Evolutionary conservation across 2,329 filamentous ascomycete genomes (phyloP).

Genomic region (Furcasterigmium sp.): DNA sequence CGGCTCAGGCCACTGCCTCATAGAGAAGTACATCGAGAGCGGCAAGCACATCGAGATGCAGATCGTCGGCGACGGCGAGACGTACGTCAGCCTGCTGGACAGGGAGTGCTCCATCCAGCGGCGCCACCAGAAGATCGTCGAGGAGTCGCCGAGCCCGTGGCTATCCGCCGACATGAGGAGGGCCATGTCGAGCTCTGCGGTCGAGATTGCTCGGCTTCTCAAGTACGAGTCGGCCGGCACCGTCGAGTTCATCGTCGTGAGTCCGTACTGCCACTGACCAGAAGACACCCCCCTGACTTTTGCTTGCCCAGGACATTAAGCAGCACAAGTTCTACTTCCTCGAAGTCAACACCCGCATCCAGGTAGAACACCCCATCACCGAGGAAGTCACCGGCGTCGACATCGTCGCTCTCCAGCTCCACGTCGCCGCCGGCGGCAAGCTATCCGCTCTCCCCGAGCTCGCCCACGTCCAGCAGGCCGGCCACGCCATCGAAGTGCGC

Average conservation of each 20-base stretch:
- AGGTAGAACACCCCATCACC: conserved; percentile 35
- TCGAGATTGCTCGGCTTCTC: conserved; percentile 20
- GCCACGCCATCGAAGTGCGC: conserved; percentile 33
- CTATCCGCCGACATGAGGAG: neutral
- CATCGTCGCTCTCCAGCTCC: conserved; percentile 6
- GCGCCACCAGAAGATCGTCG: conserved; percentile 40
- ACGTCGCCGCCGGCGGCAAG: conserved; percentile 3
- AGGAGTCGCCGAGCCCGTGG: conserved; percentile 27
- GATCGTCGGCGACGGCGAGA: conserved; percentile 35
- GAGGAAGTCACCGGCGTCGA: conserved; percentile 2
- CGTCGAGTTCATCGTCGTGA: conserved; percentile 29
- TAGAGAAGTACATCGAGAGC: conserved; percentile 30
- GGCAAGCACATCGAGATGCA: conserved; percentile 40
- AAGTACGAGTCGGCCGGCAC: conserved; percentile 31
- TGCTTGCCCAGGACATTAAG: conserved; percentile 15
- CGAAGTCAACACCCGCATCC: conserved; percentile 33
- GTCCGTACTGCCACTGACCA: no score
- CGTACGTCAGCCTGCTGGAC: conserved; percentile 28
- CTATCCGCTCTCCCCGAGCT: conserved; percentile 3
- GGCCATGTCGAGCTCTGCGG: neutral
- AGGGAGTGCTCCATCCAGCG: conserved; percentile 41
- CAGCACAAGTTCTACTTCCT: conserved; percentile 25
- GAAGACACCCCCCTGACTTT: no score
- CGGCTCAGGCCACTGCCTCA: conserved; percentile 25
- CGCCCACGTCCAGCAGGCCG: conserved; percentile 14